Conservation (phyloP, 2,329 filamentous ascomycete species). For the Diaporthe citri region DNA sequence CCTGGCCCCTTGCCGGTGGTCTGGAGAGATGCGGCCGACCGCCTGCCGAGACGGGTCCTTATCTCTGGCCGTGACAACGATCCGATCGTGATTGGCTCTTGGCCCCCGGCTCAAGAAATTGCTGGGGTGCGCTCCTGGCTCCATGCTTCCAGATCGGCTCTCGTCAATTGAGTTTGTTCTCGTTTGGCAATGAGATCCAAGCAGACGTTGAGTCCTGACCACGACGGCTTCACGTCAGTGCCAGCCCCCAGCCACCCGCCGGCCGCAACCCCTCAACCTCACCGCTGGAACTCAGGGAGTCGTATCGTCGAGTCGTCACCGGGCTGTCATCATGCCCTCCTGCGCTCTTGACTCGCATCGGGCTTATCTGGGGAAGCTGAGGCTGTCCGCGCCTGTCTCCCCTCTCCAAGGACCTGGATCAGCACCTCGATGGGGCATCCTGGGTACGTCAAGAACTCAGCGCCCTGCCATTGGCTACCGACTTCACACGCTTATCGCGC, state of each 20-base stretch:
- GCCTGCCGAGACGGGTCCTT: slow-evolving; percentile 31
- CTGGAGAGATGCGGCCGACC: slow-evolving; percentile 21
- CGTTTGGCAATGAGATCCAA: slow-evolving; percentile 22
- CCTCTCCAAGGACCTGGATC: slow-evolving; percentile 10
- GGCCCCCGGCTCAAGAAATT: not conserved
- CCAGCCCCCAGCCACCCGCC: not conserved
- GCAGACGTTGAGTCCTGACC: slow-evolving; percentile 4
- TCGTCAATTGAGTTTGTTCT: slow-evolving; percentile 31
- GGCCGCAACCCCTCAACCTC: slow-evolving; percentile 9
- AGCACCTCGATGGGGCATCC: slow-evolving; percentile 26
- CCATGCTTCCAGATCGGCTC: slow-evolving; percentile 25
- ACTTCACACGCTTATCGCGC: slow-evolving; percentile 36
- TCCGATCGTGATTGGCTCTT: slow-evolving; percentile 19
- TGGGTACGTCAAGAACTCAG: not conserved
- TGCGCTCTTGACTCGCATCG: slow-evolving; percentile 28
- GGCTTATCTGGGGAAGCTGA: slow-evolving; percentile 26
- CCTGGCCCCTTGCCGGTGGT: slow-evolving; percentile 3
- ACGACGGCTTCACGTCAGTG: not conserved
- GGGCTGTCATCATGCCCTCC: not conserved
- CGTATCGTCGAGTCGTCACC: slow-evolving; percentile 15
- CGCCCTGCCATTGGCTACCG: slow-evolving; percentile 1
- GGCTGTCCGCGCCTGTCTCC: not conserved
- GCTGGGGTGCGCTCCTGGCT: slow-evolving; percentile 23
- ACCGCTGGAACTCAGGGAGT: slow-evolving; percentile 10
- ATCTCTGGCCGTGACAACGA: slow-evolving; percentile 25